A percentile compares a stretch with the other conserved stretches of the same genome.
Evolutionary conservation across 2,329 filamentous ascomycete species (phyloP).

Genomic region (Pseudogymnoascus sp.): DNA sequence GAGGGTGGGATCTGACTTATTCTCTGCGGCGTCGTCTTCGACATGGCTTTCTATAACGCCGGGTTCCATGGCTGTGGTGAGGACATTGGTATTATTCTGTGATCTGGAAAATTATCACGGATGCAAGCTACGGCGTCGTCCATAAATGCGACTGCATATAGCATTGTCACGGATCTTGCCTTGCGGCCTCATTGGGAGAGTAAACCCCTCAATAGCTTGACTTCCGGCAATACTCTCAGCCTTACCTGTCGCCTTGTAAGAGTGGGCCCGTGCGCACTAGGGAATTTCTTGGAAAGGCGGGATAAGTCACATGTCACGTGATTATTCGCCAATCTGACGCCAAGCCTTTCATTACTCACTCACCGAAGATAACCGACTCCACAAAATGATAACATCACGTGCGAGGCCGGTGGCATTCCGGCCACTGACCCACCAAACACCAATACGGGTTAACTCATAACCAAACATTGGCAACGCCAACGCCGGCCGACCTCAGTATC

Average conservation of each 20-base stretch:
- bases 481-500: not conserved
- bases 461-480: not conserved
- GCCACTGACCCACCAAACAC: not conserved
- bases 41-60: not conserved
- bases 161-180: not conserved
- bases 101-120: not conserved
- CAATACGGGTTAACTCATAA: not conserved
- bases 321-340: not conserved
- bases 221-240: not conserved
- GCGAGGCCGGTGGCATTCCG: constrained; percentile 4
- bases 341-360: not conserved
- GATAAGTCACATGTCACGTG: not conserved
- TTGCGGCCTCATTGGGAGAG: not conserved
- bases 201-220: not conserved
- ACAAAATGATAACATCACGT: constrained; percentile 1
- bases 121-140: not conserved
- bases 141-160: not conserved
- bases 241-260: not conserved
- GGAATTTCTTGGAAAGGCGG: not conserved
- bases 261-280: not conserved
- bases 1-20: not conserved
- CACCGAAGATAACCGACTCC: not conserved
- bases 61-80: not conserved
- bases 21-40: not conserved
- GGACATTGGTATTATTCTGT: not conserved